These are phyloP conservation scores for Penicillium angulare DNA, from an alignment of 495 filamentous ascomycete genomes.

Conservation along the genomic window DNA sequence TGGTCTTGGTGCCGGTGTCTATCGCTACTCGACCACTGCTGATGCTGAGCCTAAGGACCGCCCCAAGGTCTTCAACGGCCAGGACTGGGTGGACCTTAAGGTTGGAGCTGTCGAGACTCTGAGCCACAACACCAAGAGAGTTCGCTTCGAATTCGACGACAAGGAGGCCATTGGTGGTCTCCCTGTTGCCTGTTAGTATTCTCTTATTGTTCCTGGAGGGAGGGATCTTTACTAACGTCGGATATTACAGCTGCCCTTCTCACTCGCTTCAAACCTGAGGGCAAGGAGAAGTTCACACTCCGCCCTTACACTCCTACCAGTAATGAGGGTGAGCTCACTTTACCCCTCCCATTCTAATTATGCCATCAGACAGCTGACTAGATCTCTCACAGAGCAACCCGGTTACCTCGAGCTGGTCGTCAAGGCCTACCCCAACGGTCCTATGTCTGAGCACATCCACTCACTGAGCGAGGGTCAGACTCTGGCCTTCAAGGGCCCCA, in stretches of 20 bases:
- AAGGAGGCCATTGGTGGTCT: conserved; percentile 81
- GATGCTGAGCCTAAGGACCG: conserved; percentile 39
- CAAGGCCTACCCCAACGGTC: conserved; percentile 85
- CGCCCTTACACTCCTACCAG: conserved; percentile 90
- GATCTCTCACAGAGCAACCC: conserved; percentile 56
- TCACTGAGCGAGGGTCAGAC: conserved; percentile 73
- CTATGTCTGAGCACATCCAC: conserved; percentile 89
- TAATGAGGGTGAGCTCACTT: conserved; percentile 78
- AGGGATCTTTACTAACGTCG: conserved; percentile 2
- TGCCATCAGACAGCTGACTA: not conserved
- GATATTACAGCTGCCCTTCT: conserved; percentile 65
- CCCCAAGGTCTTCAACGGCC: conserved; percentile 68
- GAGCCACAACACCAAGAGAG: conserved; percentile 86
- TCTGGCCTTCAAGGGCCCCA: conserved; percentile 88
- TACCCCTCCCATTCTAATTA: not conserved
- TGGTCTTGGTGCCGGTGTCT: conserved; percentile 43
- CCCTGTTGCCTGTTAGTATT: conserved; percentile 62
- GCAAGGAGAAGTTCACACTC: conserved; percentile 76
- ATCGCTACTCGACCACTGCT: conserved; percentile 38
- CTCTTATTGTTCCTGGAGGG: not conserved
- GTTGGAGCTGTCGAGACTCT: conserved; percentile 73
- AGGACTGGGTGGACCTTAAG: conserved; percentile 79
- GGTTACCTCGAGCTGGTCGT: conserved; percentile 87
- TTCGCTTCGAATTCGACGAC: conserved; percentile 82
- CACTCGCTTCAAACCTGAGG: conserved; percentile 78